Evolutionary conservation across 1,284 basidiomycete species (phyloP).

Genomic region (Heliocybe sulcata): DNA sequence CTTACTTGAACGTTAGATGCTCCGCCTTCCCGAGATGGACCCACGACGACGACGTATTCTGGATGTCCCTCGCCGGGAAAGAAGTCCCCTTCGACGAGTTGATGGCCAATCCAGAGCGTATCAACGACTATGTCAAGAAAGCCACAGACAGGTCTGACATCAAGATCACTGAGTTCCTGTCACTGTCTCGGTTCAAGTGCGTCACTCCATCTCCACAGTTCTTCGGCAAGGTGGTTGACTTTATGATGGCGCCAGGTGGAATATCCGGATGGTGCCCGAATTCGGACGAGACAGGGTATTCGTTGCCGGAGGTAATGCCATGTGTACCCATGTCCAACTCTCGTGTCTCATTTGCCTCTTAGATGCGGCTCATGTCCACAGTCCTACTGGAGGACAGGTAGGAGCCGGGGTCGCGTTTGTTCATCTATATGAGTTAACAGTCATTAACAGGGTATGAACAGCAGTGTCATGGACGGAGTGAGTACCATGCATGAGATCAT

Average conservation of each 20-base stretch:
- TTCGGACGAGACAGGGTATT: slow-evolving; percentile 3
- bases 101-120: background rate
- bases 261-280: slow-evolving; percentile 4
- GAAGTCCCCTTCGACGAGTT: background rate
- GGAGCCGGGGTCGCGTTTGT: no score
- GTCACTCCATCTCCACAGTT: background rate
- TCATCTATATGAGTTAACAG: no score
- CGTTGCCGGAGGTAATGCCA: slow-evolving; percentile 3
- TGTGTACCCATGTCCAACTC: background rate
- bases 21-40: background rate
- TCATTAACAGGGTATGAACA: background rate
- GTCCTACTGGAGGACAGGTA: background rate
- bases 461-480: background rate
- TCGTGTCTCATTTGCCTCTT: background rate
- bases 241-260: background rate
- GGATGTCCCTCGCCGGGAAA: background rate
- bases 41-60: background rate
- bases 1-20: background rate
- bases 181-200: background rate
- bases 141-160: background rate
- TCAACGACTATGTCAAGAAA: background rate
- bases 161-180: background rate
- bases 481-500: background rate
- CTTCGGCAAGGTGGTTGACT: background rate
- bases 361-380: slow-evolving; percentile 1